Evolutionary conservation across 441 rosid species (phyloP), one percentile per base, ranked within the genome.

Genomic region (Melastoma candidum): DNA sequence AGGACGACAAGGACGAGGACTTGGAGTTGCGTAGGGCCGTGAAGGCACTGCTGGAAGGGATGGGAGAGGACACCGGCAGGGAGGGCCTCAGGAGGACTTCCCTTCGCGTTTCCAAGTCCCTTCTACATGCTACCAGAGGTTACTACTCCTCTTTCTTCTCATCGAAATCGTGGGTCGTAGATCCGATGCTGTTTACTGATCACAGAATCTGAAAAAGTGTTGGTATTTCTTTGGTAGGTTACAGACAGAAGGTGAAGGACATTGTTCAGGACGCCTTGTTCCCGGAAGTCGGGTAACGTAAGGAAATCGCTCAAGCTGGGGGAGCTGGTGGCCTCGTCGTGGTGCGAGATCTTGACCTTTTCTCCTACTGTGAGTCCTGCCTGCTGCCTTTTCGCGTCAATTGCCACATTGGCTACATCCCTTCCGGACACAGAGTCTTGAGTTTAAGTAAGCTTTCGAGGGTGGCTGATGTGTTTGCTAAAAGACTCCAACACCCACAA

Each of bases 381-480:
- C 71, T 93, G 84, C 89, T 87, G 48, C 97, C 99, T 0, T 84
- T 93, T 66, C 94, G 90, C 61, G 75, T 89, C 17, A 82, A 74
- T 61, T 89, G 97, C 51, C 96, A 93, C 61, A 69, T 89, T 0
- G 96, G 94, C 53, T 94, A 94, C 67, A 83, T 94, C 60, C 94
- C 99, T 26, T 77, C 87, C 2, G 85, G 81, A 26, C 78, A 84
- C 57, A 79, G 69, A 46, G 99, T 93, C 24, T 69, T 93, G 22
- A 97, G 99, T 60, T 67, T 93, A 59, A 93, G 99, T 77, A 93
- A 93, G 71, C 82, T 93, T 68, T 84, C 97, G 1, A 79, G 99
- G 67, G 95, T 87, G 4, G 60, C 95, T 9, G 93, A 89, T 68
- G 80, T 87, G 47, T 93, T 83, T 69, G 89, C 89, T 22, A 89